Conservation (phyloP, 2,329 filamentous ascomycete genomes). For the Lasiodiplodia theobromae region DNA sequence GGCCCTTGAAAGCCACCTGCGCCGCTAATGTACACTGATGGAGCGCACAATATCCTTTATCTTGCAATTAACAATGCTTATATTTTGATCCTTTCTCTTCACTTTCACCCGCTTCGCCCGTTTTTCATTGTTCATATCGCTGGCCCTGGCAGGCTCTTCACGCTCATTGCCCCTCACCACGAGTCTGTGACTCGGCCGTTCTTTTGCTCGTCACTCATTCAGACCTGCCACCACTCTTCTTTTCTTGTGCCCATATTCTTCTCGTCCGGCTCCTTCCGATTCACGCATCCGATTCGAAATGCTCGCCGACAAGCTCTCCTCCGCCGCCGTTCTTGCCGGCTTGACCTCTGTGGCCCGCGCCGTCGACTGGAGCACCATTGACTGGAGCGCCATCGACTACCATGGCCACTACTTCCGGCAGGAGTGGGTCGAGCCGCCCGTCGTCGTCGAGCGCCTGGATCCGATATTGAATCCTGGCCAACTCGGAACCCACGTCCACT, state of each 20-base stretch:
- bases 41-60: not conserved
- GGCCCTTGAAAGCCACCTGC: constrained; percentile 13
- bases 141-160: constrained; percentile 23
- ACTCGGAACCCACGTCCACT: constrained; percentile 46
- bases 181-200: constrained; percentile 28
- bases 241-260: constrained; percentile 11
- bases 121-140: not conserved
- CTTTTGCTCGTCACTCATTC: constrained; percentile 13
- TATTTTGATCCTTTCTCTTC: not conserved
- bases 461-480: constrained; percentile 44
- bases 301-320: constrained; percentile 37
- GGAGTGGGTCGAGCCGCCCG: constrained; percentile 43
- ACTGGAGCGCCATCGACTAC: constrained; percentile 42
- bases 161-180: constrained; percentile 11
- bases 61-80: not conserved
- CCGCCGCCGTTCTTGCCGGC: constrained; percentile 35
- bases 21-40: constrained; percentile 21
- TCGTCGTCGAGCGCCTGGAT: constrained; percentile 47
- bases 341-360: constrained; percentile 39
- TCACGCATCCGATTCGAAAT: constrained; percentile 35
- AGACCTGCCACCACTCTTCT: not conserved
- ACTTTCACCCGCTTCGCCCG: not conserved
- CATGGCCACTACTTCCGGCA: constrained; percentile 48
- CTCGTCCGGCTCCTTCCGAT: constrained; percentile 1
- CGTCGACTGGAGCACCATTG: constrained; percentile 33